Evolutionary conservation across 2,329 filamentous ascomycete genomes (phyloP), one percentile per base, ranked within the genome.

Genomic region (Penicillium brasilianum): DNA sequence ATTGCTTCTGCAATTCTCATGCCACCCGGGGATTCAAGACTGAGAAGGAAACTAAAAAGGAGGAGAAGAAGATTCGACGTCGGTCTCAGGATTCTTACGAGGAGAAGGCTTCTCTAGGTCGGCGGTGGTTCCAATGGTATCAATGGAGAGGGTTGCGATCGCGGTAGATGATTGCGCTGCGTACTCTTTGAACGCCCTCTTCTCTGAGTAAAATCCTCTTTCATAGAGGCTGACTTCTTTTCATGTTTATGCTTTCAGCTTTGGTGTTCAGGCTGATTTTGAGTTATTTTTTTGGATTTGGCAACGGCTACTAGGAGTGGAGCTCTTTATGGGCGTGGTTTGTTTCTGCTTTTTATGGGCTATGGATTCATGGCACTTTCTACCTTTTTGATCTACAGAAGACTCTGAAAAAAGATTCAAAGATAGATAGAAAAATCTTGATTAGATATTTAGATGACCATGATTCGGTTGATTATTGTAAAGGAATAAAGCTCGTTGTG

Each of bases 1-100:
- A 78, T 46, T 77, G 75, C 55, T 78, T 76, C 66, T 78, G 76
- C 64, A 67, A 75, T 58, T 62, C 63, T 2, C 76, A 78, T 48
- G 75, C 74, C 28, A 73, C 68, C 10, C 73, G 62, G 20, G 67
- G 69, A 25, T 77, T 74, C 64, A 72, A 67, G 60, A 67, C 69
- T 2, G 71, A 75, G 67, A 72, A 72, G 37, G 72, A 74, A 57
- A 68, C 60, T n/a, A 67, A 67, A 59, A 72, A 71, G 59, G 57
- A 62, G 41, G 61, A 69, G 30, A 51, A 66, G 4, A 71, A 69
- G 61, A 56, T 60, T 11, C 59, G 63, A 7, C 68, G 68, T 7
- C 65, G 60, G 22, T 70, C 66, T 30, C 58, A 70, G 20, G 66
- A 70, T 20, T 68, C 67, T 11, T 20, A 67, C 30, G 65, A 70